phyloP scores from a whole-genome alignment of 2,329 filamentous ascomycete genomes.

The Venturia pyrina region DNA sequence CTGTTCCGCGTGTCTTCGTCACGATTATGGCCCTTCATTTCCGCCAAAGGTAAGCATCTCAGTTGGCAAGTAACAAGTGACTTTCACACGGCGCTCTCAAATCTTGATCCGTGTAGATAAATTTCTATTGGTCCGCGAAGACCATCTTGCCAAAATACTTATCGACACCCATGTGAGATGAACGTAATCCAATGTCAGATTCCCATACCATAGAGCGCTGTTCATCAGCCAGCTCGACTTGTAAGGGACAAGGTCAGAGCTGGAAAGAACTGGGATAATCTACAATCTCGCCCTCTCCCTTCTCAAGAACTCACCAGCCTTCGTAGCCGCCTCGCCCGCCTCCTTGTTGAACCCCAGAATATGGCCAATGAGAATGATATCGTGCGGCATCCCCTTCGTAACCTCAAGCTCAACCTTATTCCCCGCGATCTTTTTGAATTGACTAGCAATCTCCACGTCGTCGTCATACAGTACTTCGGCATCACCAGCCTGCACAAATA shows the following conservation, averaged over 20 bases:
- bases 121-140: no score
- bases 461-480: slow-evolving; percentile 35
- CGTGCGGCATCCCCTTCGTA: slow-evolving; percentile 34
- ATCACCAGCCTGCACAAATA: slow-evolving; percentile 33
- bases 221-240: not conserved
- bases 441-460: slow-evolving; percentile 26
- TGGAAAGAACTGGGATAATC: not conserved
- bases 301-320: slow-evolving; percentile 26
- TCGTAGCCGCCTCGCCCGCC: slow-evolving; percentile 23
- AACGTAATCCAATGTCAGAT: not conserved
- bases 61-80: no score
- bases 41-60: no score
- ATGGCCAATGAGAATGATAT: slow-evolving; percentile 33
- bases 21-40: no score
- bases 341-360: slow-evolving; percentile 34
- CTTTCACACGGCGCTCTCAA: no score
- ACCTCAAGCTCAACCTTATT: slow-evolving; percentile 33
- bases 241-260: not conserved
- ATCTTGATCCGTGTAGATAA: no score
- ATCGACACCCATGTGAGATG: no score
- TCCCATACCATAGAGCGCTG: not conserved
- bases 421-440: slow-evolving; percentile 27
- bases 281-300: slow-evolving; percentile 9
- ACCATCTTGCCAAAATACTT: no score
- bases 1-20: no score